These are phyloP conservation scores for Fusarium solani-melongenae DNA, from an alignment of 2,329 filamentous ascomycete genomes.

Conservation along the genomic window DNA sequence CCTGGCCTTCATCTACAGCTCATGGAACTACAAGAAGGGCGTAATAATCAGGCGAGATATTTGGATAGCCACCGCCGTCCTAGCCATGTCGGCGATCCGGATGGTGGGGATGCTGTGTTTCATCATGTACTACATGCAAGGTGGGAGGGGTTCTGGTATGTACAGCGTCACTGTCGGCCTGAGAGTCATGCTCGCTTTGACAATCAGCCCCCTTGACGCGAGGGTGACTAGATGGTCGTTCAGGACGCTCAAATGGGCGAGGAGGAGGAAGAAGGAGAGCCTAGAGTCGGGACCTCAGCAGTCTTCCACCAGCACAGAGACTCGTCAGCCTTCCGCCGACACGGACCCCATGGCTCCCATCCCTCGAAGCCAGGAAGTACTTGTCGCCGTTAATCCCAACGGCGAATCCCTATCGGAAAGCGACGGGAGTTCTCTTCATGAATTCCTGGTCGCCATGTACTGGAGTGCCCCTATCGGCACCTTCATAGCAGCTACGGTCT, in stretches of 20 bases:
- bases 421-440: neutral
- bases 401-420: neutral
- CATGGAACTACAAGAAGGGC: constrained; percentile 2
- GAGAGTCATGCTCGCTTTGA: neutral
- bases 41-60: neutral
- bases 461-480: neutral
- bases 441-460: neutral
- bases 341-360: neutral
- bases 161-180: neutral
- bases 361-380: neutral
- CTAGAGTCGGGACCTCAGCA: neutral
- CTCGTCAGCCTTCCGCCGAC: neutral
- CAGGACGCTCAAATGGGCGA: neutral
- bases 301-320: neutral
- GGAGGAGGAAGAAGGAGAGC: neutral
- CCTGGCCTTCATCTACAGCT: neutral
- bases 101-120: neutral
- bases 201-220: neutral
- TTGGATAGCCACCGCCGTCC: neutral
- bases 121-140: neutral
- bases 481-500: neutral
- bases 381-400: neutral
- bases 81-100: neutral
- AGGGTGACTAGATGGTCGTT: neutral
- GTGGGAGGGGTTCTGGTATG: neutral